phyloP scores from a whole-genome alignment of 192 early-diverging fungal genomes.

The Backusella mclennaniae region DNA sequence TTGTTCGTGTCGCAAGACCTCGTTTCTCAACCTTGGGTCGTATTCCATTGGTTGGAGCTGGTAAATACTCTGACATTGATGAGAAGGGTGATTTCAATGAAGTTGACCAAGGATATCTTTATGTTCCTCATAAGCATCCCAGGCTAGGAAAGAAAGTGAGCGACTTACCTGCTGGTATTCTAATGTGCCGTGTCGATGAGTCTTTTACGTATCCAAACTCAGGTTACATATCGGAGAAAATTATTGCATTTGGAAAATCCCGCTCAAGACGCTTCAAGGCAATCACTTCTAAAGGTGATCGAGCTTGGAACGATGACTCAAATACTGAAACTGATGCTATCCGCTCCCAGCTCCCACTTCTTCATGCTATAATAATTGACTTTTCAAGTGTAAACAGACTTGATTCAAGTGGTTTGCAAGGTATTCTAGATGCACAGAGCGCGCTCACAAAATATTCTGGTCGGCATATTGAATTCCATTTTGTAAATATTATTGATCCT shows the following conservation, averaged over 20 bases:
- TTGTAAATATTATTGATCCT: constrained; percentile 27
- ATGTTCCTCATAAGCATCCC: constrained; percentile 24
- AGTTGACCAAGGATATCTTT: constrained; percentile 23
- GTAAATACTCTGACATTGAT: neutral
- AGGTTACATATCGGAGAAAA: constrained; percentile 53
- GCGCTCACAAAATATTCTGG: constrained; percentile 32
- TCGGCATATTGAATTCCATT: constrained; percentile 34
- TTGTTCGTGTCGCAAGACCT: constrained; percentile 78
- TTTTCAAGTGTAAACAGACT: constrained; percentile 35
- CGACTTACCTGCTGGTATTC: constrained; percentile 54
- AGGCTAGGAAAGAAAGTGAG: constrained; percentile 21
- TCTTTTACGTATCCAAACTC: constrained; percentile 75
- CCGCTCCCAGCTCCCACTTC: constrained; percentile 22
- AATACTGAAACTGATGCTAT: constrained; percentile 32
- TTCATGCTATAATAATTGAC: constrained; percentile 31
- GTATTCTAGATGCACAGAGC: constrained; percentile 28
- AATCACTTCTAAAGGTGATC: constrained; percentile 20
- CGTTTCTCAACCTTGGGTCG: constrained; percentile 49
- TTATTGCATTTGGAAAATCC: constrained; percentile 38
- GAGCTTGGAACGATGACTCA: constrained; percentile 33
- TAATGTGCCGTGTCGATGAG: constrained; percentile 72
- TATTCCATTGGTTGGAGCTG: constrained; percentile 14
- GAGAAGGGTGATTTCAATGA: neutral
- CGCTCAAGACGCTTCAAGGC: constrained; percentile 19
- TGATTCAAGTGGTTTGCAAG: constrained; percentile 38